Conservation (phyloP, 192 early-diverging fungal species). For the Coemansia sp. region DNA sequence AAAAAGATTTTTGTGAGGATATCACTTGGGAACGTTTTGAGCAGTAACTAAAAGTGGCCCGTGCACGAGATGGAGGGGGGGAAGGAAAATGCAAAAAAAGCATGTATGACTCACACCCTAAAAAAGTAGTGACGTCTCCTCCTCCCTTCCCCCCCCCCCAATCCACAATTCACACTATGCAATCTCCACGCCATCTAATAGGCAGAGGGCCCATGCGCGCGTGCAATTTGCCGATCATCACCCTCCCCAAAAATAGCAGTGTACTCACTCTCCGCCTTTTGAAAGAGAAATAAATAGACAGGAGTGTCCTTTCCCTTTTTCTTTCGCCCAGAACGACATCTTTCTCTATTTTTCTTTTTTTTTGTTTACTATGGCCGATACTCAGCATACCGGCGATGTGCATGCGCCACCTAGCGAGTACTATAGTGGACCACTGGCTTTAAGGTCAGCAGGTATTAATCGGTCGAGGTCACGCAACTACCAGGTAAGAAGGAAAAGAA, state of each 20-base stretch:
- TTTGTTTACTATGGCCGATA: constrained; percentile 17
- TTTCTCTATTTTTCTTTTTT: neutral
- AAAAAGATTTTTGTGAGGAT: no score
- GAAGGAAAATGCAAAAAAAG: no score
- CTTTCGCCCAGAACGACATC: neutral
- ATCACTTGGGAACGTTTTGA: no score
- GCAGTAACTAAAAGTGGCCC: no score
- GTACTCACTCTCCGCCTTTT: neutral
- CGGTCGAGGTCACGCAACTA: constrained; percentile 43
- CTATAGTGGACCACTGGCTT: constrained; percentile 27
- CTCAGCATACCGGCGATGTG: constrained; percentile 21
- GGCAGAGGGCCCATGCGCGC: no score
- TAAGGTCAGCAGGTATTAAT: constrained; percentile 27
- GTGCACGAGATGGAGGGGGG: no score
- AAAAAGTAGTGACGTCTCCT: no score
- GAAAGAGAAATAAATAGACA: neutral
- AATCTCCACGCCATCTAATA: constrained; percentile 1
- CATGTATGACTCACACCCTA: no score
- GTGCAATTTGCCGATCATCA: neutral
- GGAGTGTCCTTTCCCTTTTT: neutral
- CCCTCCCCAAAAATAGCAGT: neutral
- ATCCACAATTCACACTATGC: neutral
- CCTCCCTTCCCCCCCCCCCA: neutral
- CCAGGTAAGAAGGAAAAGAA: constrained; percentile 24
- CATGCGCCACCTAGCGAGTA: constrained; percentile 47